phyloP scores from a whole-genome alignment of 2,329 filamentous ascomycete species.

The Aspergillus awamori region DNA sequence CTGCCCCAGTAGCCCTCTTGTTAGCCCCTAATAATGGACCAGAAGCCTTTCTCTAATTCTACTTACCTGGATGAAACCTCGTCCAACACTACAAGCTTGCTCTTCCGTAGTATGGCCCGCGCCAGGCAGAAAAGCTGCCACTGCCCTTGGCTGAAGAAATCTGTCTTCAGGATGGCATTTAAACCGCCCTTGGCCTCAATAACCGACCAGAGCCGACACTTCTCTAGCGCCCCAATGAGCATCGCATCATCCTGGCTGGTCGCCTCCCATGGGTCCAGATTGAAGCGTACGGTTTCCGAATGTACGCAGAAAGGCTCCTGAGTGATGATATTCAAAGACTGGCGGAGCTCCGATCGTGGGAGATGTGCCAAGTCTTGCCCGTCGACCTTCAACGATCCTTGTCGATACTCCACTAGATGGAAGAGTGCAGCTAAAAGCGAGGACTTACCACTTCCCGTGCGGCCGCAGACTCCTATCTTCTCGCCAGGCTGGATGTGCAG shows the following conservation, averaged over 20 bases:
- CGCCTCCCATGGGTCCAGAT: not conserved
- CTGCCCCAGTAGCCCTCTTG: no score
- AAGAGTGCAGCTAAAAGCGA: not conserved
- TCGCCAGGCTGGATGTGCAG: not conserved
- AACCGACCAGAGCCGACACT: not conserved
- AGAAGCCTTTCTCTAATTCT: not conserved
- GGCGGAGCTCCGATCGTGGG: not conserved
- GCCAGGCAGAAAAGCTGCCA: no score
- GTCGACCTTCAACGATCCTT: not conserved
- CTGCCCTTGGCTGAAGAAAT: no score
- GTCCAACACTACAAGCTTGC: not conserved
- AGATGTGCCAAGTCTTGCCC: not conserved
- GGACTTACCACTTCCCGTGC: not conserved
- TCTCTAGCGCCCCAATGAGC: not conserved
- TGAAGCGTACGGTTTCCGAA: not conserved
- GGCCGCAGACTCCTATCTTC: conserved; percentile 1
- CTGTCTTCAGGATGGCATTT: not conserved
- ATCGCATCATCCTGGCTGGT: not conserved
- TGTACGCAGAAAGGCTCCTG: not conserved
- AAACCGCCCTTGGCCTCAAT: no score
- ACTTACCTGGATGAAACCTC: no score
- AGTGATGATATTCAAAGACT: not conserved
- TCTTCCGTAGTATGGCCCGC: not conserved
- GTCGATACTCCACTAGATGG: not conserved
- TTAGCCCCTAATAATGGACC: not conserved